Evolutionary conservation across 129 eudicot genomes (phyloP).

Genomic region (Lonicera japonica): DNA sequence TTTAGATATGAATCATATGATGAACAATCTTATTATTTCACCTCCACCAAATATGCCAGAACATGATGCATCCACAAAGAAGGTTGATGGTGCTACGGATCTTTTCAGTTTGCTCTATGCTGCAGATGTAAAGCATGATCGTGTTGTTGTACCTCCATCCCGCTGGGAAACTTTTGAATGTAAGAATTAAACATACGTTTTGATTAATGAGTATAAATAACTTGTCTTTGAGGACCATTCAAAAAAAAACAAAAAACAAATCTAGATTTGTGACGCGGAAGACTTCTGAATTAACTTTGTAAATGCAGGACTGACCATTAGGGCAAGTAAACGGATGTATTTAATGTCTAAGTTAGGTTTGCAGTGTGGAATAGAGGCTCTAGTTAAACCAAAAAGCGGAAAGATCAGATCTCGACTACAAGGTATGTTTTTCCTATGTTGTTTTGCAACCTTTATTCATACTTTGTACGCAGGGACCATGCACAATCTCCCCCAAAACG

Average conservation of each 20-base stretch:
- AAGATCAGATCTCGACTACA: background rate
- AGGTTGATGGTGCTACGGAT: conserved; percentile 29
- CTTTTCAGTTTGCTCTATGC: conserved; percentile 41
- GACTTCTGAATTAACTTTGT: background rate
- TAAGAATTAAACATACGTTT: conserved; percentile 16
- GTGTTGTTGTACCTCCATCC: conserved; percentile 45
- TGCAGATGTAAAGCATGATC: conserved; percentile 30
- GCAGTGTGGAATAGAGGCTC: background rate
- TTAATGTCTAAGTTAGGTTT: background rate
- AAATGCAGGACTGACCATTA: background rate
- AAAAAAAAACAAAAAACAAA: background rate
- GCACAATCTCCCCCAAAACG: no score
- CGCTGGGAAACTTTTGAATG: conserved; percentile 64
- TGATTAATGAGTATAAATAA: background rate
- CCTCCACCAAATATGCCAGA: conserved; percentile 12
- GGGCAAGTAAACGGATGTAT: background rate
- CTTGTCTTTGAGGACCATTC: background rate
- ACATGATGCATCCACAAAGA: conserved; percentile 10
- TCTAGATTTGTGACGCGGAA: background rate
- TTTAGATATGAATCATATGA: conserved; percentile 18
- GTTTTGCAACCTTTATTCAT: no score
- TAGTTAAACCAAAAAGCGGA: conserved; percentile 1
- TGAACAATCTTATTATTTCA: background rate
- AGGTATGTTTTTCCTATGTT: conserved; percentile 9
- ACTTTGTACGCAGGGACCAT: no score